A percentile compares a stretch with the other conserved stretches of the same genome.
Conservation (phyloP, 2,329 filamentous ascomycete genomes). For the Exophiala calicioides region DNA sequence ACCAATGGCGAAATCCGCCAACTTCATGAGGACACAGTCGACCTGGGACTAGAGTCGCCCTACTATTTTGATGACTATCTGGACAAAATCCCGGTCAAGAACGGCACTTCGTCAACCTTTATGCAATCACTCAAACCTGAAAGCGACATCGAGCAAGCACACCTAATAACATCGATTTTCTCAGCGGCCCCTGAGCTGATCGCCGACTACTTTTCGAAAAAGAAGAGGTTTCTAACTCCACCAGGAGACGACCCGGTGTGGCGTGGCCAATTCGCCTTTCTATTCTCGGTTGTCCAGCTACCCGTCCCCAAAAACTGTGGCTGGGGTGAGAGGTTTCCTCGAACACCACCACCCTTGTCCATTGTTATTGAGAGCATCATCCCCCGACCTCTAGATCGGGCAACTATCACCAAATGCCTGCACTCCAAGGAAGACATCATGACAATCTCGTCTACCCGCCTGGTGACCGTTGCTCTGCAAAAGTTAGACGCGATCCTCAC, state of each 20-base stretch:
- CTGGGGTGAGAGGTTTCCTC: conserved; percentile 59
- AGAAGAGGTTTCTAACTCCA: conserved; percentile 79
- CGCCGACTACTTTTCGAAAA: conserved; percentile 81
- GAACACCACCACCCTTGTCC: conserved; percentile 73
- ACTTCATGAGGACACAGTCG: conserved; percentile 53
- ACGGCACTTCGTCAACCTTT: conserved; percentile 76
- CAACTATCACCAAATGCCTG: conserved; percentile 75
- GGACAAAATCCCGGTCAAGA: conserved; percentile 71
- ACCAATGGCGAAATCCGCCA: conserved; percentile 60
- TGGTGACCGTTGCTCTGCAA: conserved; percentile 74
- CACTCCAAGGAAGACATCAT: conserved; percentile 76
- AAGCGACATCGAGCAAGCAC: conserved; percentile 75
- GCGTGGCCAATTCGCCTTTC: conserved; percentile 88
- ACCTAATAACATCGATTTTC: conserved; percentile 80
- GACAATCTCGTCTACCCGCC: conserved; percentile 78
- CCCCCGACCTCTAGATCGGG: conserved; percentile 77
- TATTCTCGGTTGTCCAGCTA: conserved; percentile 78
- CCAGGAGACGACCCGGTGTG: conserved; percentile 90
- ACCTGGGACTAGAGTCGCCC: conserved; percentile 68
- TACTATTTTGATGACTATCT: conserved; percentile 69
- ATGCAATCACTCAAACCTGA: conserved; percentile 78
- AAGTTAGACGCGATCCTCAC: conserved; percentile 70
- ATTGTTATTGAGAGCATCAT: conserved; percentile 83
- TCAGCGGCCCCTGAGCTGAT: conserved; percentile 79
- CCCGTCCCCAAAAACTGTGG: conserved; percentile 73